These are phyloP conservation scores for Trichoderma guizhouense DNA, from an alignment of 2,329 filamentous ascomycete species.

Conservation along the genomic window DNA sequence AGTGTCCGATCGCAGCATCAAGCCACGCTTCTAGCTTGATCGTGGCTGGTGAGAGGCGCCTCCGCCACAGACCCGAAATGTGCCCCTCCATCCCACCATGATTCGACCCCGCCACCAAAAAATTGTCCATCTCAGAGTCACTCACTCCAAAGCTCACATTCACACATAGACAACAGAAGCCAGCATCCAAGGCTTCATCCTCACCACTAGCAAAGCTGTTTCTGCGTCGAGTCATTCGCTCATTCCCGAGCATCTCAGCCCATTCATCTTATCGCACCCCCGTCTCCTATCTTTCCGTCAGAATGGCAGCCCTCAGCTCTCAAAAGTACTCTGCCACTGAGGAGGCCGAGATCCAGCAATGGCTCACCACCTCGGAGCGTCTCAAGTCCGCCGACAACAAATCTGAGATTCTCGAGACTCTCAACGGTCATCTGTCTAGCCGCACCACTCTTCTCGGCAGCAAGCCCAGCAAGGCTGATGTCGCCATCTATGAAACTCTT, in stretches of 20 bases:
- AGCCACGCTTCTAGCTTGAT: neutral
- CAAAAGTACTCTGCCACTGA: conserved; percentile 74
- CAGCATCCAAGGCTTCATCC: conserved; percentile 9
- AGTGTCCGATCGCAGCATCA: conserved; percentile 3
- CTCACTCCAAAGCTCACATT: neutral
- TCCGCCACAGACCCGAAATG: neutral
- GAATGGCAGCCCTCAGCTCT: conserved; percentile 64
- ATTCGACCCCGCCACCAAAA: conserved; percentile 18
- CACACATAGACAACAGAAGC: conserved; percentile 5
- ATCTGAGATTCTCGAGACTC: conserved; percentile 66
- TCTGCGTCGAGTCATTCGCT: conserved; percentile 38
- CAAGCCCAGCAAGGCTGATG: conserved; percentile 85
- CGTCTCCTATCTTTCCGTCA: conserved; percentile 40
- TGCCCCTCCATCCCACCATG: conserved; percentile 18
- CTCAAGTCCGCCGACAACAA: conserved; percentile 58
- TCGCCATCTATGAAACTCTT: conserved; percentile 76
- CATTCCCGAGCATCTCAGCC: conserved; percentile 32
- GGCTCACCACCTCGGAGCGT: conserved; percentile 74
- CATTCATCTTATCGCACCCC: conserved; percentile 36
- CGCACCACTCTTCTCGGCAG: conserved; percentile 84
- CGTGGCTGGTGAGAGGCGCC: neutral
- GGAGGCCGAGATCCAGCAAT: conserved; percentile 83
- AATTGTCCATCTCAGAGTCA: conserved; percentile 2
- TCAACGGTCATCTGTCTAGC: conserved; percentile 84
- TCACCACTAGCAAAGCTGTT: conserved; percentile 40